Evolutionary conservation across 768 basidiomycete genomes (phyloP).

Genomic region (Hirschioporus abietinus): DNA sequence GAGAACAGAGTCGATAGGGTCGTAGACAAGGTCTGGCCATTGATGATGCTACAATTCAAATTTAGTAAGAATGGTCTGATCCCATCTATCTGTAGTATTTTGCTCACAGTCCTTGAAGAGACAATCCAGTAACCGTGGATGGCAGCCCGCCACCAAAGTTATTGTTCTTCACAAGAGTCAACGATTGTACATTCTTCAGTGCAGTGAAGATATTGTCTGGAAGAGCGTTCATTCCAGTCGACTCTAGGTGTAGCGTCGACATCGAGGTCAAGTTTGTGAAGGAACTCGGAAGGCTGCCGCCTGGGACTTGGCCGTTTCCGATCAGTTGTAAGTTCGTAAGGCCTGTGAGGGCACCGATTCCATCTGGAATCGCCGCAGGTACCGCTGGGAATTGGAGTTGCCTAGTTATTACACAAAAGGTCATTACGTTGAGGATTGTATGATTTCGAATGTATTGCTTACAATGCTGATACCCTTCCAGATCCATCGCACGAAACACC

Average conservation of each 20-base stretch:
- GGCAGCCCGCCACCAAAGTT: constrained; percentile 35
- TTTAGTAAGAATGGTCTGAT: not conserved
- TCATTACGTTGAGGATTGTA: constrained; percentile 5
- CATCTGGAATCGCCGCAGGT: constrained; percentile 37
- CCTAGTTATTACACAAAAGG: constrained; percentile 14
- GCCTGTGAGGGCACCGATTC: constrained; percentile 34
- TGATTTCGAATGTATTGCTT: constrained; percentile 15
- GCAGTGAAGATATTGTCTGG: constrained; percentile 29
- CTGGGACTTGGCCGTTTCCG: constrained; percentile 37
- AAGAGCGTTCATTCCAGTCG: constrained; percentile 33
- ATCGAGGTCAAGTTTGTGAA: constrained; percentile 34
- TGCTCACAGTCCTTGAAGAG: constrained; percentile 36
- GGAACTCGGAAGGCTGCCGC: constrained; percentile 38
- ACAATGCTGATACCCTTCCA: constrained; percentile 38
- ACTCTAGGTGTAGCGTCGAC: constrained; percentile 34
- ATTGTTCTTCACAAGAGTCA: constrained; percentile 36
- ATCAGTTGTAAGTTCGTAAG: constrained; percentile 34
- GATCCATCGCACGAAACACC: constrained; percentile 39
- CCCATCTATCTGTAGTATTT: not conserved
- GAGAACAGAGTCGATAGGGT: constrained; percentile 26
- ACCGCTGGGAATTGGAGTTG: constrained; percentile 41
- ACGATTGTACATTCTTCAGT: constrained; percentile 27
- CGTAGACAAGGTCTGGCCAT: constrained; percentile 30
- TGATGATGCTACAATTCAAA: constrained; percentile 26
- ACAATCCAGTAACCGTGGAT: constrained; percentile 25